Base-by-base conservation (phyloP, 2,329 filamentous ascomycete genomes). In the Aspergillus cejpii region DNA sequence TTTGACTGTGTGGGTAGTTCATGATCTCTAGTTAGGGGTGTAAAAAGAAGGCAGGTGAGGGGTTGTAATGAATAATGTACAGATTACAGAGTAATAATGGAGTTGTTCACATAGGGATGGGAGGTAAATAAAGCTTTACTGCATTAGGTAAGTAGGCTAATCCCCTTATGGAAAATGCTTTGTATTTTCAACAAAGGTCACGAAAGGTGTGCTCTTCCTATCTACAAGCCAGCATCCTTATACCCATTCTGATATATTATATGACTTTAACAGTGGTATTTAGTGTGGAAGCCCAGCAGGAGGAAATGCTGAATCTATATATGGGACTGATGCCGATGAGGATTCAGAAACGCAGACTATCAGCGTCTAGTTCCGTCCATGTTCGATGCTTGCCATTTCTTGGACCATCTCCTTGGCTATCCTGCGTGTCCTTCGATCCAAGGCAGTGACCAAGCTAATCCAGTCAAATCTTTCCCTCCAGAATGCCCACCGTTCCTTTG, bases 401-500 rank as follows among this genome's bases (percentile, higher is more conserved):
- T 31, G 17, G 1, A 43, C 41, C 12, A 19, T 19, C 6, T 37
- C 17, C 37, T 12, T 44, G 0, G 45, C 40, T 6, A 43, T 39
- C 7, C 28, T 19, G 20, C 41, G 38, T n/a, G 37, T 47, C 34
- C 17, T 21, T 15, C 34, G 26, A 17, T 47, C 28, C 36, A 37
- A 26, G 1, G 36, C 40, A 21, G 15, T 39, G 6, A 43, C 28
- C 1, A 8, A 8, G 3, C 20, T 15, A 6, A 43, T 28, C 46
- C 43, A 49, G 12, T 27, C 26, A 15, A 45, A 38, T 17, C 46
- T 36, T n/a, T 43, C 14, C 10, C 37, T 31, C 46, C 46, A 49
- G 12, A 45, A 45, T 8, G n/a, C 39, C 46, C 46, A 45, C 24
- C 43, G 34, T 12, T 49, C 39, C 23, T 37, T 45, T 12, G 39